Evolutionary conservation across 31 red algal species (phyloP), one percentile per base, ranked within the genome.

Genomic region (Porphyra umbilicalis): DNA sequence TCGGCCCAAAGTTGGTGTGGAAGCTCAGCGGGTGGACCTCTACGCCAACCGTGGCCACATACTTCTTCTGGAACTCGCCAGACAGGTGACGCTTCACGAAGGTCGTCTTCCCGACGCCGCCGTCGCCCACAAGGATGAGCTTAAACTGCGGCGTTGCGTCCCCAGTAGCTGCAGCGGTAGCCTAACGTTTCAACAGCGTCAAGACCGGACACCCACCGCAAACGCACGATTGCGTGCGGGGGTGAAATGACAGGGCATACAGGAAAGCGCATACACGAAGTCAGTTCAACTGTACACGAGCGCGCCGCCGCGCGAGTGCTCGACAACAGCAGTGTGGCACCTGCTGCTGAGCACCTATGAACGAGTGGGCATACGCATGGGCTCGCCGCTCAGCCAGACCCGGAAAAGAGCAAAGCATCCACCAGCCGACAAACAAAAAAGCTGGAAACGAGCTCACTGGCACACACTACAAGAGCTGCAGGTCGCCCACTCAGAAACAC

Each of bases 11-110:
- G 92, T 99, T 99, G 33, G 97, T 99, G 90, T 92, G 92, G 87
- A 99, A 99, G 85, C 88, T 92, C n/a, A 99, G 86, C 31, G 97
- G 97, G 81, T 95, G 97, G 34, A 99, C 97, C 88, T 99, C 97
- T 39, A 99, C 97, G 68, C 97, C 97, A 82, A 99, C 90, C 74
- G 97, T 99, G 35, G 97, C 97, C 9, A 99, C 35, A 77, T 99
- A 99, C 75, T 92, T 91, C 92, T 96, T 96, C 86, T 99, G 94
- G 86, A 99, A 99, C 89, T 99, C 97, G 34, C 97, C 97, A 15
- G 94, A 90, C 34, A 99, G 86, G 83, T 99, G 97, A 75, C 97
- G 89, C 85, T 99, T 99, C 39, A 99, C 97, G 86, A 99, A 99
- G 8, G 97, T 99, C 35, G 97, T 99, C 85, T 99, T 99, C 4